A percentile compares a stretch with the other conserved stretches of the same genome.
Evolutionary conservation across 2,329 filamentous ascomycete species (phyloP).

Genomic region (Talaromyces sp.): DNA sequence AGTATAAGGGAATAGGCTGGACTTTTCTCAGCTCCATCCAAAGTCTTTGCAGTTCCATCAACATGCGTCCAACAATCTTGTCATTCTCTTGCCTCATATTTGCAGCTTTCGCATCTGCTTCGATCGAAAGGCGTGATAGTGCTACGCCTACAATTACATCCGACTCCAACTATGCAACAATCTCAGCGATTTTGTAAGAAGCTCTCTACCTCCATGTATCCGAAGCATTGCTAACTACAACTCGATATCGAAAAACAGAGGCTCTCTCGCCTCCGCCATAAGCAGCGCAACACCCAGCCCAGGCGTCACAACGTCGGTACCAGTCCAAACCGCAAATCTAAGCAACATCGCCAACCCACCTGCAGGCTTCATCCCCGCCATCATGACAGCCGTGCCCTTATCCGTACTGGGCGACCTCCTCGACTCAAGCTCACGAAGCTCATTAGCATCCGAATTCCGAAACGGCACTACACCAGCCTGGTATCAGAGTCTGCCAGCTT

Average conservation of each 20-base stretch:
- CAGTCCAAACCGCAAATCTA: slow-evolving; percentile 26
- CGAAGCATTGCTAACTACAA: background rate
- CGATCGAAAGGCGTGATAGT: background rate
- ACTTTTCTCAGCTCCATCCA: background rate
- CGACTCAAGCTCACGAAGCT: slow-evolving; percentile 25
- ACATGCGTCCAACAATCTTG: slow-evolving; percentile 1
- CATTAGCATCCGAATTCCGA: slow-evolving; percentile 27
- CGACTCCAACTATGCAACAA: slow-evolving; percentile 4
- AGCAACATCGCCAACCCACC: slow-evolving; percentile 30
- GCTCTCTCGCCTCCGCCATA: slow-evolving; percentile 6
- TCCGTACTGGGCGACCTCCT: slow-evolving; percentile 27
- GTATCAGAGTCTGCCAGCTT: slow-evolving; percentile 28
- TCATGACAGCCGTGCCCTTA: slow-evolving; percentile 29
- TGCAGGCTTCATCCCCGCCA: slow-evolving; percentile 24
- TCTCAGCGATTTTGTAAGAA: slow-evolving; percentile 11
- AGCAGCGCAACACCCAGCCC: slow-evolving; percentile 9
- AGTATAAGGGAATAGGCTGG: background rate
- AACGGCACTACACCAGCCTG: slow-evolving; percentile 30
- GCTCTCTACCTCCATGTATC: background rate
- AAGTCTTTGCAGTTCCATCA: background rate
- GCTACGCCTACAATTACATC: slow-evolving; percentile 1
- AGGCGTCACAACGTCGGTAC: slow-evolving; percentile 8
- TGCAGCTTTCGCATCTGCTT: slow-evolving; percentile 1
- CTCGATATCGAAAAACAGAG: background rate
- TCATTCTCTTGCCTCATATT: slow-evolving; percentile 3